phyloP scores from a whole-genome alignment of 2,329 filamentous ascomycete species.

The Alternaria ventricosa region DNA sequence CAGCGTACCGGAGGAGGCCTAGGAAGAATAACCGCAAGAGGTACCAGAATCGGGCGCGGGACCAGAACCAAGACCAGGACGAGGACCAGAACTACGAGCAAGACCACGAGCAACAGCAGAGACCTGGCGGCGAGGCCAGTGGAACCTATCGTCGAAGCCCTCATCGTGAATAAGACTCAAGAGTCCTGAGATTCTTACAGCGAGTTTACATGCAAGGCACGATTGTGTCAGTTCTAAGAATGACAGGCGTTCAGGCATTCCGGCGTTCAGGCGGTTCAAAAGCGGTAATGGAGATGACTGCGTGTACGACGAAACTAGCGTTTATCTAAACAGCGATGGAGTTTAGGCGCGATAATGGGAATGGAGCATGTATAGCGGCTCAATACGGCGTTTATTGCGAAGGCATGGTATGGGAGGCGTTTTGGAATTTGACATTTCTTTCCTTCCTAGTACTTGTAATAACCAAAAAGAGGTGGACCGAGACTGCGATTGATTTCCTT shows the following conservation, averaged over 20 bases:
- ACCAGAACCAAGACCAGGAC: not conserved
- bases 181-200: not conserved
- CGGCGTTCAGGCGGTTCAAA: too few relatives aligned
- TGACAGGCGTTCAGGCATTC: not conserved
- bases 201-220: not conserved
- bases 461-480: not conserved
- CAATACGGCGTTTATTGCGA: not conserved
- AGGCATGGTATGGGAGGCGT: not conserved
- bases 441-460: not conserved
- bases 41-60: not conserved
- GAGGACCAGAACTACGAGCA: not conserved
- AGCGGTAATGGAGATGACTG: too few relatives aligned
- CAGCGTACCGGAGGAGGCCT: not conserved
- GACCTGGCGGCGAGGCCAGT: not conserved
- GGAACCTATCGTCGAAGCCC: not conserved
- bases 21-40: not conserved
- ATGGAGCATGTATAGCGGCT: not conserved
- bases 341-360: not conserved
- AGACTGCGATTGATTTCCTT: fast-evolving
- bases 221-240: not conserved
- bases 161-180: not conserved
- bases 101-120: not conserved
- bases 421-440: not conserved
- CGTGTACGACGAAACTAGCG: not conserved
- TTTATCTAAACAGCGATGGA: not conserved